Evolutionary conservation across 2,329 filamentous ascomycete genomes (phyloP), one percentile per base, ranked within the genome.

Genomic region (Pestalotiopsis sp.): DNA sequence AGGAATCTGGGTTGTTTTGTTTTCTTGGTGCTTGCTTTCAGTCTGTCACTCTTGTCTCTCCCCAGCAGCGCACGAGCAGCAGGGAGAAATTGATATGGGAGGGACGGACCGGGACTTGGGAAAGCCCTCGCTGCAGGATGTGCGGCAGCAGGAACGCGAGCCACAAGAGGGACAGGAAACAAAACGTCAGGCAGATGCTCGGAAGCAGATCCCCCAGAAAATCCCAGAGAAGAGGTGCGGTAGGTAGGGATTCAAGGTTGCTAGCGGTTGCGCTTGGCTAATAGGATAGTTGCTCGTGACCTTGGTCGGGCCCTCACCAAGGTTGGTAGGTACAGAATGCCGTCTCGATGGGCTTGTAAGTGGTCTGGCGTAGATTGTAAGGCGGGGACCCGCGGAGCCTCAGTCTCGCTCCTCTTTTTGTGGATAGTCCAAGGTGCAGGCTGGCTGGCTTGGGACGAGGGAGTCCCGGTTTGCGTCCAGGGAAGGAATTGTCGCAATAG

Each of bases 331-430:
- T 59, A 56, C 23, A 58, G 41, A 52, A 56, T 66, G 63, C 63
- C 63, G 63, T 66, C 63, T 56, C 27, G 63, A 66, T 57, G 63
- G 49, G 27, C 63, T 56, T 66, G 45, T 66, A 66, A 66, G 63
- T 66, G 63, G 65, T 69, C 66, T 69, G 68, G 66, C 68, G 68
- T 64, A 70, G 61, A 68, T 68, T 69, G 58, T 68, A 70, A 70
- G 68, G 68, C 66, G 68, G 68, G 66, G 68, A 66, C 63, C 68
- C 66, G 68, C 66, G 66, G 68, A 70, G 68, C 68, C 68, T 64
- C 68, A 68, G 68, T 63, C 20, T 66, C 45, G 65, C 68, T 69
- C 68, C 68, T 69, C 66, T 68, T 69, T 67, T 69, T 69, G 68
- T 69, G 68, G 68, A 67, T 61, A 64, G 66, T 20, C 45, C 60